A percentile compares a stretch with the other conserved stretches of the same genome.
These are phyloP conservation scores for Strigomonas galati DNA, from an alignment of 208 protist genomes.

Conservation along the genomic window DNA sequence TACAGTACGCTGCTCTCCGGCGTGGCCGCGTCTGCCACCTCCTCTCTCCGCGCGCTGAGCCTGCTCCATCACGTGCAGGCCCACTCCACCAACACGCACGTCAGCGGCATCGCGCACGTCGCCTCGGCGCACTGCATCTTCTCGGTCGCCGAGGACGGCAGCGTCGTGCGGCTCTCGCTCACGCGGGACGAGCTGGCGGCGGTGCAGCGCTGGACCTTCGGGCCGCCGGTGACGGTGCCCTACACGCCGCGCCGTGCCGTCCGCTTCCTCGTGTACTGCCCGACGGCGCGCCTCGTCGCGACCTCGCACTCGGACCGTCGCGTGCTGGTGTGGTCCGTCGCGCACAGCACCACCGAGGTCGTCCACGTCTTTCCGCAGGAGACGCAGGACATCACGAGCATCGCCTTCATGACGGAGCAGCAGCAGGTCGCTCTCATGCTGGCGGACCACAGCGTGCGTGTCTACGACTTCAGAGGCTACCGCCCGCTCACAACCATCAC, in stretches of 20 bases:
- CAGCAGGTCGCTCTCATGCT: conserved; percentile 60
- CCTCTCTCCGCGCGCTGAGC: conserved; percentile 30
- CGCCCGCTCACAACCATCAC: conserved; percentile 48
- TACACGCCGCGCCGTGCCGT: conserved; percentile 23
- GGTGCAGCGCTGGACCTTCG: conserved; percentile 13
- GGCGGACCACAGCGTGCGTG: conserved; percentile 60
- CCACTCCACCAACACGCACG: conserved; percentile 24
- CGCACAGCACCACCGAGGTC: conserved; percentile 55
- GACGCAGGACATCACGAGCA: conserved; percentile 69
- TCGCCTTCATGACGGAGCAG: conserved; percentile 44
- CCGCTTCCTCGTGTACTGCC: conserved; percentile 45
- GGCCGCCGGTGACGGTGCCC: not conserved
- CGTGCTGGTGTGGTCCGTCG: conserved; percentile 69
- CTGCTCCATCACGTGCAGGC: conserved; percentile 41
- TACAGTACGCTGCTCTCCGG: conserved; percentile 41
- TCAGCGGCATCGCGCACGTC: conserved; percentile 58
- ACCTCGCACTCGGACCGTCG: conserved; percentile 78
- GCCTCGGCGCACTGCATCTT: conserved; percentile 46
- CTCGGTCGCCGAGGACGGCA: conserved; percentile 56
- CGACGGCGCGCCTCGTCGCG: conserved; percentile 44
- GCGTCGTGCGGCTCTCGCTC: conserved; percentile 47
- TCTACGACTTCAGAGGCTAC: conserved; percentile 70
- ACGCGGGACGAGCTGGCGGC: conserved; percentile 1
- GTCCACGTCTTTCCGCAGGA: conserved; percentile 70
- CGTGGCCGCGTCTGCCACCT: conserved; percentile 24